These are phyloP conservation scores for Ustilago curta DNA, from an alignment of 1,284 basidiomycete genomes.

Conservation along the genomic window DNA sequence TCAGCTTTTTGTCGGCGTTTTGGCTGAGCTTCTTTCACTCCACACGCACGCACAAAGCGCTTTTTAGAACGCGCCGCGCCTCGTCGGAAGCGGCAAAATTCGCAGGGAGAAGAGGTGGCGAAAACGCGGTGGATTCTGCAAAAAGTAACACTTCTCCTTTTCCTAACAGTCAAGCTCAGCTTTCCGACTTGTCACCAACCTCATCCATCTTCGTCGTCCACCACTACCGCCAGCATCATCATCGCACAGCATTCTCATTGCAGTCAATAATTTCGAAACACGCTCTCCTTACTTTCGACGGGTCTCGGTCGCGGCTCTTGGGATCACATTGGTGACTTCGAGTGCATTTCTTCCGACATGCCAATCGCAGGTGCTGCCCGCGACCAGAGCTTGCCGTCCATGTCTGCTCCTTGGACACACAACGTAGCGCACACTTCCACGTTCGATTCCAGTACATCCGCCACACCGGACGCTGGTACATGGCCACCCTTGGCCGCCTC, in stretches of 20 bases:
- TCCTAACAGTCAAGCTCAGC: slow-evolving; percentile 1
- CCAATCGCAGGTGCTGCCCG: slow-evolving; percentile 13
- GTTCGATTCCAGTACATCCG: neutral
- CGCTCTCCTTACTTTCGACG: neutral
- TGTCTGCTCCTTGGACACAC: slow-evolving; percentile 20
- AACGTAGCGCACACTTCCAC: neutral
- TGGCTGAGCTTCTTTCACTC: slow-evolving; percentile 5
- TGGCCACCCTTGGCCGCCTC: slow-evolving; percentile 34
- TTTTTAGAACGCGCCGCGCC: slow-evolving; percentile 16
- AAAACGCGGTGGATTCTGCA: slow-evolving; percentile 11
- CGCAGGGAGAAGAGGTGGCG: slow-evolving; percentile 21
- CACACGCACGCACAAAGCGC: slow-evolving; percentile 13
- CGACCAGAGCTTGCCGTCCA: slow-evolving; percentile 10
- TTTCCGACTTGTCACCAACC: slow-evolving; percentile 7
- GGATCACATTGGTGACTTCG: neutral
- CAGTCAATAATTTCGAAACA: no score
- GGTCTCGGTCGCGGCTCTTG: neutral
- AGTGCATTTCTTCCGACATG: slow-evolving; percentile 15
- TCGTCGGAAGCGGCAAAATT: neutral
- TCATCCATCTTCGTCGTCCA: slow-evolving; percentile 10
- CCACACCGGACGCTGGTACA: slow-evolving; percentile 17
- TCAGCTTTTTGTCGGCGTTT: slow-evolving; percentile 5
- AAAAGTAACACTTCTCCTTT: slow-evolving; percentile 51
- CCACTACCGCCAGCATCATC: neutral
- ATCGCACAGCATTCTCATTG: neutral